A percentile compares a stretch with the other conserved stretches of the same genome.
Evolutionary conservation across 345 rosid genomes (phyloP).

Genomic region (Crucihimalaya himalaica): DNA sequence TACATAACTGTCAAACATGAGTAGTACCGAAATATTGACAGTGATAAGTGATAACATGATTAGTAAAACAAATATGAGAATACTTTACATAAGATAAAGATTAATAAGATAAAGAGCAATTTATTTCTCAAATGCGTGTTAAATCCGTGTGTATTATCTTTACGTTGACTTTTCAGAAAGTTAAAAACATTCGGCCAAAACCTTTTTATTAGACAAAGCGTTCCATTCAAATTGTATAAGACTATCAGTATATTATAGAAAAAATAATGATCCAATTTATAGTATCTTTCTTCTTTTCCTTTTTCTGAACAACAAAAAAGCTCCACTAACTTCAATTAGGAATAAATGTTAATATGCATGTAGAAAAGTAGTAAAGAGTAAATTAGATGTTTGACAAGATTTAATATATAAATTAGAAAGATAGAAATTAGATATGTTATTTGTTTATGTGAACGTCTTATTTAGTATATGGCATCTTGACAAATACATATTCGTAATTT

Average conservation of each 20-base stretch:
- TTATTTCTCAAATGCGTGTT: slow-evolving; percentile 26
- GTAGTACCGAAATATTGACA: background rate
- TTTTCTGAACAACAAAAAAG: no score
- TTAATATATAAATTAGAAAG: no score
- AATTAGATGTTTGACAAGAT: background rate
- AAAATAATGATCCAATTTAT: background rate
- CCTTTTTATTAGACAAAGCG: slow-evolving; percentile 1
- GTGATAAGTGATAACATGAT: background rate
- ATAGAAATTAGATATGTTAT: background rate
- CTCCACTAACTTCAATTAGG: slow-evolving; percentile 21
- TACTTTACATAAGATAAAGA: slow-evolving; percentile 8
- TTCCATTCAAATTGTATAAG: background rate
- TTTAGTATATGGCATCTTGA: background rate
- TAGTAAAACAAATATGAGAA: background rate
- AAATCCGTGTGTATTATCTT: slow-evolving; percentile 17
- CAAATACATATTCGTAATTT: background rate
- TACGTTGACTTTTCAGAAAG: slow-evolving; percentile 11
- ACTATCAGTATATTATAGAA: no score
- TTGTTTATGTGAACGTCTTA: no score
- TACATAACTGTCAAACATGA: background rate
- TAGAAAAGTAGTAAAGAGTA: background rate
- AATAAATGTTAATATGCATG: slow-evolving; percentile 1
- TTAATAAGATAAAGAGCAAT: background rate
- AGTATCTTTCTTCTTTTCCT: background rate
- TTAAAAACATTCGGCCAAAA: background rate